Evolutionary conservation across 2,329 filamentous ascomycete species (phyloP).

Genomic region (Elsinoe necatrix): DNA sequence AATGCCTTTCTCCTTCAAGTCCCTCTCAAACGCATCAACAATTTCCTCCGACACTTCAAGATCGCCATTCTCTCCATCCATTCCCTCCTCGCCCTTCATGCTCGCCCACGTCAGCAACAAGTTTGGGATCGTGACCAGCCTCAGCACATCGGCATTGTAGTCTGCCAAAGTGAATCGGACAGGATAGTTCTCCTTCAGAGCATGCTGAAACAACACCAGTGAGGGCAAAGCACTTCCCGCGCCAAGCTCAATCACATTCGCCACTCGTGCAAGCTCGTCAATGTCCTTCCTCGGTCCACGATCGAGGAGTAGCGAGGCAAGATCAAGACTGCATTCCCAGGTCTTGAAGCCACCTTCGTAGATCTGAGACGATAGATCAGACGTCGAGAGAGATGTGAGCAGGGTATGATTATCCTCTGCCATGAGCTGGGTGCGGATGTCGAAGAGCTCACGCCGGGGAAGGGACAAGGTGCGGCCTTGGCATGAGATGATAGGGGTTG

Average conservation of each 20-base stretch:
- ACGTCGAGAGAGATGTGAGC: constrained; percentile 55
- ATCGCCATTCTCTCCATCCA: constrained; percentile 36
- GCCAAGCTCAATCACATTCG: constrained; percentile 55
- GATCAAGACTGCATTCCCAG: constrained; percentile 77
- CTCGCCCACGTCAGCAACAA: constrained; percentile 58
- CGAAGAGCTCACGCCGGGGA: constrained; percentile 70
- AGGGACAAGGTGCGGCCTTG: constrained; percentile 47
- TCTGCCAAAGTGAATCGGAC: constrained; percentile 63
- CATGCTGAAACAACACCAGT: constrained; percentile 60
- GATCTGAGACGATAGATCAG: constrained; percentile 71
- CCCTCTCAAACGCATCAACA: constrained; percentile 48
- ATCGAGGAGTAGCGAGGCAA: constrained; percentile 56
- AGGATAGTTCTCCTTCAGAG: constrained; percentile 39
- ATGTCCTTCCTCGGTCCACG: constrained; percentile 42
- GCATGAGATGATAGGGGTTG: constrained; percentile 53
- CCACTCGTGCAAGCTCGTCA: constrained; percentile 40
- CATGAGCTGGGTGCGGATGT: constrained; percentile 74
- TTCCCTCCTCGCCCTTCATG: constrained; percentile 17
- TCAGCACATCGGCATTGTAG: constrained; percentile 70
- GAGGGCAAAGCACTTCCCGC: constrained; percentile 71
- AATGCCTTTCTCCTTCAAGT: constrained; percentile 46
- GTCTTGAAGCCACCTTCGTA: constrained; percentile 87
- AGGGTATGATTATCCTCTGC: constrained; percentile 51
- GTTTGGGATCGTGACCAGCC: constrained; percentile 72
- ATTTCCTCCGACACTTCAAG: constrained; percentile 55